A percentile compares a stretch with the other conserved stretches of the same genome.
Evolutionary conservation across 148 eudicot genomes (phyloP).

Genomic region (Dysphania ambrosioides): DNA sequence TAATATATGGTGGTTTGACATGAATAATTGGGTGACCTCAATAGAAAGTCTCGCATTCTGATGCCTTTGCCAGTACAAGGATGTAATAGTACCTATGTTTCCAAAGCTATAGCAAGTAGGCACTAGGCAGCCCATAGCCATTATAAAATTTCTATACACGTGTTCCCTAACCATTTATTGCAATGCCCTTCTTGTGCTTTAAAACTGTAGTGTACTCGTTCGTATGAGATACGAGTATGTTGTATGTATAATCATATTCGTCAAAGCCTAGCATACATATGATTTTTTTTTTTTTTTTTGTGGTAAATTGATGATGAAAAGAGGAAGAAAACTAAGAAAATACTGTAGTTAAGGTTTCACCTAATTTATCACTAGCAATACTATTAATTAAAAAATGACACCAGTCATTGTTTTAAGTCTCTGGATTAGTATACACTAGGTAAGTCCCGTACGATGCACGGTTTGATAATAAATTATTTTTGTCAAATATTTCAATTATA

Average conservation of each 20-base stretch:
- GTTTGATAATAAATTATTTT: no score
- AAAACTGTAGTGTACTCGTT: background rate
- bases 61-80: slow-evolving; percentile 9
- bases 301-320: no score
- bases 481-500: no score
- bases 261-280: background rate
- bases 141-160: slow-evolving; percentile 15
- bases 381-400: no score
- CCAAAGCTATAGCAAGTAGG: background rate
- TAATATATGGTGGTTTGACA: background rate
- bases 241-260: background rate
- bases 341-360: no score
- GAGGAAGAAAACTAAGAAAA: no score
- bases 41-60: slow-evolving; percentile 13
- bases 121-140: background rate
- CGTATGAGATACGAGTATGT: no score
- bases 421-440: no score
- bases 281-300: no score
- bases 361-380: no score
- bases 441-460: no score
- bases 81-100: background rate
- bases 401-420: no score
- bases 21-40: slow-evolving; percentile 14
- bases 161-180: background rate
- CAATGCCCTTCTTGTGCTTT: slow-evolving; percentile 7